Conservation (phyloP, 192 early-diverging fungal species). For the Dissophora ornata region DNA sequence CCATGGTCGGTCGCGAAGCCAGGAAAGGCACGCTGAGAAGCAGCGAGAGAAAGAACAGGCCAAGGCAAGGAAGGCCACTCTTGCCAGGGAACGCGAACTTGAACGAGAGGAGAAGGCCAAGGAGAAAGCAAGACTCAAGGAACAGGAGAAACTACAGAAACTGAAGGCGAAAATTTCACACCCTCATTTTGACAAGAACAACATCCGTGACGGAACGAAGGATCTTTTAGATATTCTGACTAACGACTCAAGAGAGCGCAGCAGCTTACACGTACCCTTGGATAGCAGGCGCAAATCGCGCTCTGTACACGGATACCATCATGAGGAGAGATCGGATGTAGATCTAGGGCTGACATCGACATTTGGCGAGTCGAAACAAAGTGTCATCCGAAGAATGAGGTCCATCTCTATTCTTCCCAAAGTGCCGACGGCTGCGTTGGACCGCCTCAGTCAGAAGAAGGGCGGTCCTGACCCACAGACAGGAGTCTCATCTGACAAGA, state of each 20-base stretch:
- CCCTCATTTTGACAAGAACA: slow-evolving; percentile 23
- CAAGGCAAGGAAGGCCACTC: slow-evolving; percentile 20
- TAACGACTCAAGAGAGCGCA: neutral
- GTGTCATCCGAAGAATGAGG: slow-evolving; percentile 26
- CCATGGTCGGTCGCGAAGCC: slow-evolving; percentile 1
- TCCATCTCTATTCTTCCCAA: slow-evolving; percentile 36
- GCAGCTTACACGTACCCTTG: neutral
- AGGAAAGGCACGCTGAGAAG: slow-evolving; percentile 16
- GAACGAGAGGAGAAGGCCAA: slow-evolving; percentile 29
- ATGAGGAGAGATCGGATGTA: slow-evolving; percentile 5
- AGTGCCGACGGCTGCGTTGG: slow-evolving; percentile 9
- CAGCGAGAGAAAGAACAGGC: slow-evolving; percentile 37
- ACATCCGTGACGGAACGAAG: slow-evolving; percentile 6
- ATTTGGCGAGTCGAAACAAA: slow-evolving; percentile 7
- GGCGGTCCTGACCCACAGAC: neutral
- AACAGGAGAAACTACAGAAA: slow-evolving; percentile 37
- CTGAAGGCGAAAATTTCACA: slow-evolving; percentile 32
- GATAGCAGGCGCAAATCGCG: slow-evolving; percentile 6
- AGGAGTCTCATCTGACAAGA: neutral
- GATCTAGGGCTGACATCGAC: slow-evolving; percentile 10
- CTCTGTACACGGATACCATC: slow-evolving; percentile 20
- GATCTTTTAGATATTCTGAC: neutral
- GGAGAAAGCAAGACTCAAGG: slow-evolving; percentile 33
- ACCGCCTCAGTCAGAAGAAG: slow-evolving; percentile 2
- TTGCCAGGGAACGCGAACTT: slow-evolving; percentile 25